Percentiles rank a stretch among this genome's conserved stretches.
phyloP scores from a whole-genome alignment of 441 rosid genomes.

The Eugenia klotzschiana region DNA sequence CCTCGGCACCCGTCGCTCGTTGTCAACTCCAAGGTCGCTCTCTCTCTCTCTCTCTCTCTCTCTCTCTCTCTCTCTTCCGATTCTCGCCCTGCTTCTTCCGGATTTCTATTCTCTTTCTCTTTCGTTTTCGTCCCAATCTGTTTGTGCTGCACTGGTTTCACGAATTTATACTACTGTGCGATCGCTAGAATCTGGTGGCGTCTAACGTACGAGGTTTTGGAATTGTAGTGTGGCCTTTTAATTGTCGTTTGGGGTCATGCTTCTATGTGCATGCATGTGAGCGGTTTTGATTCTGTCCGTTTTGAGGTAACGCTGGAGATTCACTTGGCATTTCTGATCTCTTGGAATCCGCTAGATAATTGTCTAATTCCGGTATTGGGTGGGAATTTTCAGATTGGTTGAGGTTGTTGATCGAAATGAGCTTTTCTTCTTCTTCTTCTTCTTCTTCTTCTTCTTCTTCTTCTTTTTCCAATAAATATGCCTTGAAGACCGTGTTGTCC shows the following conservation, averaged over 20 bases:
- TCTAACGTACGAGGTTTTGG: background rate
- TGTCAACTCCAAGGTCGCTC: conserved; percentile 59
- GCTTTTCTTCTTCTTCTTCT: background rate
- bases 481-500: background rate
- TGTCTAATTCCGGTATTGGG: background rate
- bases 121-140: background rate
- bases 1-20: conserved; percentile 59
- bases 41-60: background rate
- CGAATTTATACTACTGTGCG: background rate
- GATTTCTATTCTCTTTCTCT: background rate
- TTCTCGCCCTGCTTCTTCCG: background rate
- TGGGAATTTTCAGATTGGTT: background rate
- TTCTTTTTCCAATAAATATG: background rate
- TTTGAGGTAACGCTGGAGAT: background rate
- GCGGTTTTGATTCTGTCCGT: background rate
- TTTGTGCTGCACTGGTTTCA: too few relatives aligned
- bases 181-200: background rate
- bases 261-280: background rate
- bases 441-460: too few relatives aligned
- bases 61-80: background rate
- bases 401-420: background rate
- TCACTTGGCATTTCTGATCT: background rate
- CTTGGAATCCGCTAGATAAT: background rate
- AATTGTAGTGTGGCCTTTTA: background rate
- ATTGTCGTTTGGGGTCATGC: background rate